Evolutionary conservation across 2,329 filamentous ascomycete genomes (phyloP).

Genomic region (Fusarium vanettenii): DNA sequence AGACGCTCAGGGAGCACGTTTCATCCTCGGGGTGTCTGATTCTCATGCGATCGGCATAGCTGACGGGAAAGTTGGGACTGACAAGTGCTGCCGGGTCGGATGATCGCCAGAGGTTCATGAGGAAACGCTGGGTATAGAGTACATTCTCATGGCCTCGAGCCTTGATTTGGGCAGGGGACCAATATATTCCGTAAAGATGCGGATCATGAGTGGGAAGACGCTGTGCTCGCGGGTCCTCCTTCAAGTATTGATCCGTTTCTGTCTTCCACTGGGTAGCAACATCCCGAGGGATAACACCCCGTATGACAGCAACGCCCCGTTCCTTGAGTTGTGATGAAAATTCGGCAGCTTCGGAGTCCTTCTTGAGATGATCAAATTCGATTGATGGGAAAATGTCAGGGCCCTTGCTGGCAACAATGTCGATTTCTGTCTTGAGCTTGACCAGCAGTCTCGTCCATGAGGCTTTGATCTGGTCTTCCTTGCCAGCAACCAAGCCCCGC

Average conservation of each 20-base stretch:
- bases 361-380: conserved; percentile 53
- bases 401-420: conserved; percentile 46
- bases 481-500: conserved; percentile 50
- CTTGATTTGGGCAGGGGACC: conserved; percentile 55
- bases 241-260: conserved; percentile 64
- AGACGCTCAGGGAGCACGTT: conserved; percentile 67
- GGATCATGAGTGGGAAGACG: conserved; percentile 47
- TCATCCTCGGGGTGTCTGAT: conserved; percentile 63
- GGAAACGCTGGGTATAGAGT: conserved; percentile 58
- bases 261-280: conserved; percentile 58
- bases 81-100: conserved; percentile 57
- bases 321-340: conserved; percentile 46
- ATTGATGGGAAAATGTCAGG: conserved; percentile 55
- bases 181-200: conserved; percentile 53
- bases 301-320: conserved; percentile 48
- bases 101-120: conserved; percentile 52
- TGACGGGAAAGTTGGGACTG: conserved; percentile 59
- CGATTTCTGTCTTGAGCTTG: conserved; percentile 52
- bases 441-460: conserved; percentile 55
- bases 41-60: conserved; percentile 71
- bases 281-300: conserved; percentile 46
- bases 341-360: conserved; percentile 34
- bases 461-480: conserved; percentile 49
- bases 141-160: conserved; percentile 54
- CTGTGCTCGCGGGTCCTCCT: conserved; percentile 56